Evolutionary conservation across 495 filamentous ascomycete genomes (phyloP).

Genomic region (Aspergillus avenaceus): DNA sequence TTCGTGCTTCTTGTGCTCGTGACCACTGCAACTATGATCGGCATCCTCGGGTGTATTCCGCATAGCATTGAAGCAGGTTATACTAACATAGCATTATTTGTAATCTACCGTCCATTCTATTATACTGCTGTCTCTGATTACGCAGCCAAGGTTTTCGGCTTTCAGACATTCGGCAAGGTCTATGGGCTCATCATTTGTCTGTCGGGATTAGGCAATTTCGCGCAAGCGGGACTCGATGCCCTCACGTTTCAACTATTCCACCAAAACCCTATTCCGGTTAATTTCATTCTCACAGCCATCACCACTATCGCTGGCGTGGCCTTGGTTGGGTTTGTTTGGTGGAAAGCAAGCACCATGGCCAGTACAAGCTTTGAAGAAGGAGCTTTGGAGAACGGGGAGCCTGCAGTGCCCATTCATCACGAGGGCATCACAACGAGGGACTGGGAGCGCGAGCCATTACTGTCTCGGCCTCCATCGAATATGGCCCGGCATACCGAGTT

Average conservation of each 20-base stretch:
- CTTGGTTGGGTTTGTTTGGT: constrained; percentile 58
- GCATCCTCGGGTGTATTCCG: constrained; percentile 72
- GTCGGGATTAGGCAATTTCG: constrained; percentile 82
- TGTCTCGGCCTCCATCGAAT: not conserved
- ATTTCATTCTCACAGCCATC: constrained; percentile 58
- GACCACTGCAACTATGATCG: constrained; percentile 67
- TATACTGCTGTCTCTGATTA: constrained; percentile 68
- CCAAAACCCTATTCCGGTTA: constrained; percentile 74
- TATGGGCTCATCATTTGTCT: constrained; percentile 93
- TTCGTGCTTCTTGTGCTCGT: constrained; percentile 75
- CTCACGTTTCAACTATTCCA: constrained; percentile 69
- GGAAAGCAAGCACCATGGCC: constrained; percentile 19
- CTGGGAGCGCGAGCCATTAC: constrained; percentile 12
- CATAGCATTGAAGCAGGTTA: constrained; percentile 65
- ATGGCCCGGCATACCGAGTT: not conserved
- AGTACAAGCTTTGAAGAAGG: not conserved
- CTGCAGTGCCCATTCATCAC: constrained; percentile 1
- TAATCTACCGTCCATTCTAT: constrained; percentile 50
- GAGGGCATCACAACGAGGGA: constrained; percentile 9
- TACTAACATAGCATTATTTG: constrained; percentile 75
- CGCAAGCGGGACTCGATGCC: constrained; percentile 76
- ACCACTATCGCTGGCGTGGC: constrained; percentile 56
- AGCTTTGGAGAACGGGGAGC: not conserved
- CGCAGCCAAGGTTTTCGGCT: constrained; percentile 92
- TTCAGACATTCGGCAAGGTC: constrained; percentile 90